Conservation (phyloP, 345 rosid genomes). For the Brassica juncea region DNA sequence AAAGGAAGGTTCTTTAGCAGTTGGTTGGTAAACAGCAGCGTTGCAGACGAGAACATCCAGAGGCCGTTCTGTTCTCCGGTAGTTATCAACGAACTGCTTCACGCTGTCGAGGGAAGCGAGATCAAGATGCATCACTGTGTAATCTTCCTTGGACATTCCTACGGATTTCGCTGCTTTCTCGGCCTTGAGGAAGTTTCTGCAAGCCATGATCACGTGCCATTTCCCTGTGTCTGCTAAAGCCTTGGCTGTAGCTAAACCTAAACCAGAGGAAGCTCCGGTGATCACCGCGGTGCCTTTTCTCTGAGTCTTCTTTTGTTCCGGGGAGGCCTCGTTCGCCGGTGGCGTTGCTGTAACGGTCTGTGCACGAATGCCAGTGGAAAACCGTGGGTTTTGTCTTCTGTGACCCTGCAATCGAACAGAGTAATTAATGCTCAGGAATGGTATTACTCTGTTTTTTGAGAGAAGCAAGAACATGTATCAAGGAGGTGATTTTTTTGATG, state of each 20-base stretch:
- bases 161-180: constrained; percentile 82
- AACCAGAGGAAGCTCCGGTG: constrained; percentile 92
- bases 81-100: constrained; percentile 77
- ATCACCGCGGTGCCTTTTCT: constrained; percentile 73
- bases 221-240: constrained; percentile 85
- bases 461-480: neutral
- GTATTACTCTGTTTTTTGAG: neutral
- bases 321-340: constrained; percentile 45
- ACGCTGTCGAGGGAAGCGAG: constrained; percentile 92
- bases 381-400: constrained; percentile 19
- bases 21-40: constrained; percentile 92
- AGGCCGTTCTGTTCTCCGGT: constrained; percentile 59
- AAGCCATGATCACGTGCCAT: constrained; percentile 94
- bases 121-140: constrained; percentile 90
- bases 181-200: constrained; percentile 88
- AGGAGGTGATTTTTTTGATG: neutral
- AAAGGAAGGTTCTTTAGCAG: constrained; percentile 84
- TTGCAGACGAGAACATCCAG: constrained; percentile 92
- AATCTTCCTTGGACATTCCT: constrained; percentile 78
- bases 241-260: constrained; percentile 88
- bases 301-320: constrained; percentile 72
- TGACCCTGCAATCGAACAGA: constrained; percentile 25
- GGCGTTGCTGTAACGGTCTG: constrained; percentile 59
- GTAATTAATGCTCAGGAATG: neutral
- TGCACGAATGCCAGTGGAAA: constrained; percentile 44